Percentiles rank a stretch among this genome's conserved stretches.
phyloP scores from a whole-genome alignment of 2,329 filamentous ascomycete species.

The Talaromyces sp. region DNA sequence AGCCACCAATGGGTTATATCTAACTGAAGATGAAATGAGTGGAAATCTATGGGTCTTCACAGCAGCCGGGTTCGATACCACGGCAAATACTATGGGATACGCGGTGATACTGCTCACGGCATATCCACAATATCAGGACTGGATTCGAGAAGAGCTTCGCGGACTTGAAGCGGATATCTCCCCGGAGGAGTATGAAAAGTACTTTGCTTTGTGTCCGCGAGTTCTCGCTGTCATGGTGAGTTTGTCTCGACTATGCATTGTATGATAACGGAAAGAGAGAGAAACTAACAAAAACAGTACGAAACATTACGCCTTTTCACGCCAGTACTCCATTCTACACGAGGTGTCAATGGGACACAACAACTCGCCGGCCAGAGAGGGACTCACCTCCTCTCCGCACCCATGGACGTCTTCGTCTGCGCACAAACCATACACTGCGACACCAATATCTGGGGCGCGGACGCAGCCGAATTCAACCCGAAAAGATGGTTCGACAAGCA shows the following conservation, averaged over 20 bases:
- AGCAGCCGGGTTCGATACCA: conserved; percentile 46
- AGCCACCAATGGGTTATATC: conserved; percentile 16
- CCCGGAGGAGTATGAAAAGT: conserved; percentile 37
- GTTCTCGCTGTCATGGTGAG: conserved; percentile 47
- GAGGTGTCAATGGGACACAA: conserved; percentile 27
- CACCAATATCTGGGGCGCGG: conserved; percentile 45
- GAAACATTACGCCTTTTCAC: conserved; percentile 44
- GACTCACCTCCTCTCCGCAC: conserved; percentile 28
- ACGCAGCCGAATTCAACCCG: conserved; percentile 46
- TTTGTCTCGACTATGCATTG: not conserved
- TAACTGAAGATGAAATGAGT: conserved; percentile 38
- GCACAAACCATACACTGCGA: conserved; percentile 44
- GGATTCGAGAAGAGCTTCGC: conserved; percentile 49
- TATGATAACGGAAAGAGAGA: not conserved
- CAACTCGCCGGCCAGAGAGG: conserved; percentile 24
- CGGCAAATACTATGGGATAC: conserved; percentile 48
- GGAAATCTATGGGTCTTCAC: conserved; percentile 47
- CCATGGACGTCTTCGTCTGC: conserved; percentile 31
- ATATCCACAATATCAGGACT: conserved; percentile 48
- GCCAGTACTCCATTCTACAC: conserved; percentile 36
- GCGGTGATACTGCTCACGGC: conserved; percentile 45
- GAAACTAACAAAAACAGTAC: conserved; percentile 16
- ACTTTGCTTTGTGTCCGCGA: conserved; percentile 43
- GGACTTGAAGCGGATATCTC: conserved; percentile 25
- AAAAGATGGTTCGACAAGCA: conserved; percentile 41